phyloP scores from a whole-genome alignment of 192 early-diverging fungal genomes.

The Lobulomyces angularis region DNA sequence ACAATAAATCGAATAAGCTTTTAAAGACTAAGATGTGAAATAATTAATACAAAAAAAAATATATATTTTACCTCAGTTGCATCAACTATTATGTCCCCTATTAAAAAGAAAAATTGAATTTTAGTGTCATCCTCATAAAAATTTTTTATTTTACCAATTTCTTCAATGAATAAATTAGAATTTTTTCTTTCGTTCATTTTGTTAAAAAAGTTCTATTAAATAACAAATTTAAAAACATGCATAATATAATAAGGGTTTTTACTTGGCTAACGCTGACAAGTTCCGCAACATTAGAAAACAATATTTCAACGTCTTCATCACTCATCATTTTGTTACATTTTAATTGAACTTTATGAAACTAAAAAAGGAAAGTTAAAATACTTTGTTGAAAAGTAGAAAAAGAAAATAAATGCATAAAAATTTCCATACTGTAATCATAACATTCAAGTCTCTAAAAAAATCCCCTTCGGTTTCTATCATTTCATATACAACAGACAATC shows the following conservation, averaged over 20 bases:
- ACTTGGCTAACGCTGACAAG: constrained; percentile 35
- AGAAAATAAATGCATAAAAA: constrained; percentile 10
- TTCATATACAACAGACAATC: constrained; percentile 42
- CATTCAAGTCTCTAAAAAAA: constrained; percentile 33
- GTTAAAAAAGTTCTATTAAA: constrained; percentile 19
- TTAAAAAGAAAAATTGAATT: constrained; percentile 6
- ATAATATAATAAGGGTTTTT: not conserved
- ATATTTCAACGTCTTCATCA: constrained; percentile 23
- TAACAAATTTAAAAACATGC: not conserved
- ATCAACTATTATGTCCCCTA: constrained; percentile 18
- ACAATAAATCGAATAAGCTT: constrained; percentile 33
- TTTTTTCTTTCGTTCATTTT: constrained; percentile 23
- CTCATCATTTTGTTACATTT: constrained; percentile 20
- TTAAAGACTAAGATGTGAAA: constrained; percentile 14
- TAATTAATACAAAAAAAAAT: not conserved
- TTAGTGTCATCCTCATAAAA: constrained; percentile 4
- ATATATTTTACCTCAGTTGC: constrained; percentile 13
- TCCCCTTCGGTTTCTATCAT: constrained; percentile 47
- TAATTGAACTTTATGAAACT: constrained; percentile 32
- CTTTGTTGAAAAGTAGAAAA: no score
- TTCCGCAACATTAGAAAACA: constrained; percentile 40
- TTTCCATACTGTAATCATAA: constrained; percentile 42
- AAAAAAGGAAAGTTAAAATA: constrained; percentile 4
- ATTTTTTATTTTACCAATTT: constrained; percentile 15
- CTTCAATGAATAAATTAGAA: constrained; percentile 24